These are phyloP conservation scores for Urochloa ruziziensis DNA, from an alignment of 176 grass and related monocot species.

Conservation along the genomic window DNA sequence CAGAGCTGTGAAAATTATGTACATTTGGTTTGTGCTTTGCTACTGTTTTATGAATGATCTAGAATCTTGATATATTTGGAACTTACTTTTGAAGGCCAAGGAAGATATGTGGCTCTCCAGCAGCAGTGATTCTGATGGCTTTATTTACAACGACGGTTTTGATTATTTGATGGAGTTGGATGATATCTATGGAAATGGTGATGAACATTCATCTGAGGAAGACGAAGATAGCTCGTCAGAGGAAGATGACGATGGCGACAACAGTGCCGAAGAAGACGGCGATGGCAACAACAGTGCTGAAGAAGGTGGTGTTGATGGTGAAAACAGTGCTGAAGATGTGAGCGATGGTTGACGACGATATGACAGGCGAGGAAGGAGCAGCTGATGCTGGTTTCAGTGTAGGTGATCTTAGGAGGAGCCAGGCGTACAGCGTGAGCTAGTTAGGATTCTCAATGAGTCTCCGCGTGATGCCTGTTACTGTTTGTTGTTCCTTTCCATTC, in stretches of 20 bases:
- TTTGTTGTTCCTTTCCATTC: background rate
- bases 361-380: too few species aligned
- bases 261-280: background rate
- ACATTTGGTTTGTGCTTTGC: too few species aligned
- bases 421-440: background rate
- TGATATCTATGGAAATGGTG: background rate
- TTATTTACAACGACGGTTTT: background rate
- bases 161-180: slow-evolving; percentile 4
- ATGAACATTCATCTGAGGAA: background rate
- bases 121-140: slow-evolving; percentile 27
- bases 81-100: slow-evolving; percentile 25
- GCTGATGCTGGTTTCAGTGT: too few species aligned
- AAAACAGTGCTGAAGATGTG: background rate
- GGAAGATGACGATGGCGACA: background rate
- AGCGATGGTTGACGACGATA: slow-evolving; percentile 12
- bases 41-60: background rate
- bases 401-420: background rate
- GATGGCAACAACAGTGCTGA: background rate
- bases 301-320: background rate
- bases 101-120: background rate
- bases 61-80: background rate
- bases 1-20: background rate
- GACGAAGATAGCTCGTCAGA: slow-evolving; percentile 9
- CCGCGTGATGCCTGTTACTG: background rate
- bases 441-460: slow-evolving; percentile 11